Conservation (phyloP, 768 basidiomycete species). For the Boletus bicolor region DNA sequence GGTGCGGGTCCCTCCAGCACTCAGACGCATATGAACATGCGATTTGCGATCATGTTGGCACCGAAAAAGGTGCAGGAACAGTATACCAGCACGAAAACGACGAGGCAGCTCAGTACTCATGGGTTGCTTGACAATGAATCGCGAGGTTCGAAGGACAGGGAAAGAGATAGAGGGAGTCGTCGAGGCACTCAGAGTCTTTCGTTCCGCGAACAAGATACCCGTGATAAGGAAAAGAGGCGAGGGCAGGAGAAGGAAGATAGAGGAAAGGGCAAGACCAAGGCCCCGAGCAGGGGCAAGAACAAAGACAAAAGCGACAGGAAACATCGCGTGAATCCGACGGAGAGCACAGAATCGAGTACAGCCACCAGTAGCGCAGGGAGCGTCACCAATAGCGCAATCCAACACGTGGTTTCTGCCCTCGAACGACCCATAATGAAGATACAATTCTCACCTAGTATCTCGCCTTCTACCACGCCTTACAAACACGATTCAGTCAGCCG, state of each 20-base stretch:
- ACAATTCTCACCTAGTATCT: constrained; percentile 16
- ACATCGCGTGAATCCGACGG: constrained; percentile 25
- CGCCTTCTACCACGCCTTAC: constrained; percentile 14
- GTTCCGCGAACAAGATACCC: constrained; percentile 17
- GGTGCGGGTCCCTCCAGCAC: constrained; percentile 8
- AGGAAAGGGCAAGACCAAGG: constrained; percentile 17
- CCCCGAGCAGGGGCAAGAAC: constrained; percentile 31
- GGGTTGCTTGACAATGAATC: constrained; percentile 55
- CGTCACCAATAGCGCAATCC: constrained; percentile 4
- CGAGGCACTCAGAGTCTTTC: constrained; percentile 13
- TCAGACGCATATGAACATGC: constrained; percentile 27
- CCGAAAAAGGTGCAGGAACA: constrained; percentile 75
- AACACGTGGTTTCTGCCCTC: constrained; percentile 8
- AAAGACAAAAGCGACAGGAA: constrained; percentile 31
- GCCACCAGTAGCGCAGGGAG: constrained; percentile 33
- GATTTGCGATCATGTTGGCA: constrained; percentile 56
- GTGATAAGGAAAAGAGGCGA: constrained; percentile 24
- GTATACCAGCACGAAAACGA: constrained; percentile 73
- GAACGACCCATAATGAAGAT: constrained; percentile 10
- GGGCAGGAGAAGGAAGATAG: constrained; percentile 19
- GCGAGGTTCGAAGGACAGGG: constrained; percentile 21
- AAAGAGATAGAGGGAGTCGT: constrained; percentile 11
- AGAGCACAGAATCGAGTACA: constrained; percentile 31
- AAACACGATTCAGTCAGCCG: constrained; percentile 11
- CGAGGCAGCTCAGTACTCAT: constrained; percentile 62